A percentile compares a stretch with the other conserved stretches of the same genome.
Conservation (phyloP, 805 yeast genomes). For the Cyberlindnera meyerae region DNA sequence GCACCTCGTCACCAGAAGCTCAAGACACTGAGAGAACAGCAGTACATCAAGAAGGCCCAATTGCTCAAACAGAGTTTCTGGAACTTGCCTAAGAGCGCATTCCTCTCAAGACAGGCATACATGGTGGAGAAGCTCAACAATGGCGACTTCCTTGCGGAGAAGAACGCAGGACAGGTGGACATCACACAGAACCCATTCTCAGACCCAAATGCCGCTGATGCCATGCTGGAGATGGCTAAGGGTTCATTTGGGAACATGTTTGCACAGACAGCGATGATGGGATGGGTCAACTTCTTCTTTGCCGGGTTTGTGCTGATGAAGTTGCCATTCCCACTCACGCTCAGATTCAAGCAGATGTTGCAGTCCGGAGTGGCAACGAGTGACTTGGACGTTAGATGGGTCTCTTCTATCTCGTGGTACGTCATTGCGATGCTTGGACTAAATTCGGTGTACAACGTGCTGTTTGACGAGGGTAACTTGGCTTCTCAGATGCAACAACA, state of each 20-base stretch:
- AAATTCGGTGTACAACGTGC: constrained; percentile 67
- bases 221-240: constrained; percentile 71
- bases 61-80: constrained; percentile 50
- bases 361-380: constrained; percentile 83
- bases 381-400: constrained; percentile 88
- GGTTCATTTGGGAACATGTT: constrained; percentile 77
- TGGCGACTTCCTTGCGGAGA: constrained; percentile 43
- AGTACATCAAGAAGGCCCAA: constrained; percentile 55
- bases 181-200: constrained; percentile 55
- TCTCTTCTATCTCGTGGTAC: constrained; percentile 93
- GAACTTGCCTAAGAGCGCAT: constrained; percentile 49
- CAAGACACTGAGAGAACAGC: constrained; percentile 54
- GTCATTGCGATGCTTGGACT: constrained; percentile 84
- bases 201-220: constrained; percentile 69
- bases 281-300: constrained; percentile 92
- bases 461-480: constrained; percentile 50
- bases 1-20: constrained; percentile 48
- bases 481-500: constrained; percentile 29
- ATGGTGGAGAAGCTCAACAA: constrained; percentile 44
- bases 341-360: constrained; percentile 85
- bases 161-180: constrained; percentile 29
- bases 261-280: constrained; percentile 93
- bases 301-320: constrained; percentile 86
- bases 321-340: constrained; percentile 87
- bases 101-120: constrained; percentile 46